Evolutionary conservation across 768 basidiomycete species (phyloP).

Genomic region (Collybia mongolica): DNA sequence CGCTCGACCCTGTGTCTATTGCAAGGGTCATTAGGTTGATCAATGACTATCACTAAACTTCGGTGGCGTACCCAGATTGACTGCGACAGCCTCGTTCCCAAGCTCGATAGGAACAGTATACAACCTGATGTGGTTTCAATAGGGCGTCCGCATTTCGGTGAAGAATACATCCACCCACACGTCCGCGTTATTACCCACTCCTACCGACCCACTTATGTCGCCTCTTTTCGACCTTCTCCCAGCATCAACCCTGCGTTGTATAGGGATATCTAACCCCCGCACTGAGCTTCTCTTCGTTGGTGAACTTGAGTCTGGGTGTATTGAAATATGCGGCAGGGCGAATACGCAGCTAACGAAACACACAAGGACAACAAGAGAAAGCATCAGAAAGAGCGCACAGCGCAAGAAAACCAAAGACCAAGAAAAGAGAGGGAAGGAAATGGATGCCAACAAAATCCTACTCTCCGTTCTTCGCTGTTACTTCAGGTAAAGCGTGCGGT

Average conservation of each 20-base stretch:
- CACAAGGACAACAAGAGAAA: slow-evolving; percentile 14
- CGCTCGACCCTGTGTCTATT: slow-evolving; percentile 69
- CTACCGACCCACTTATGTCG: slow-evolving; percentile 29
- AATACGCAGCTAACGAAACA: slow-evolving; percentile 9
- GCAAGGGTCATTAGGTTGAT: background rate
- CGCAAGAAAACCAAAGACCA: slow-evolving; percentile 17
- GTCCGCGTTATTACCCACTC: slow-evolving; percentile 35
- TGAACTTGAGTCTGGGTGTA: background rate
- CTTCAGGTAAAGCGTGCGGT: too few species aligned
- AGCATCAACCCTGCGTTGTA: slow-evolving; percentile 18
- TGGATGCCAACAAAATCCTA: slow-evolving; percentile 1
- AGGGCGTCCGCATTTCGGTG: background rate
- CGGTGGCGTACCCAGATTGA: slow-evolving; percentile 26
- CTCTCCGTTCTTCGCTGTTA: too few species aligned
- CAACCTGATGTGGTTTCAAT: slow-evolving; percentile 17
- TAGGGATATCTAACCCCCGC: slow-evolving; percentile 21
- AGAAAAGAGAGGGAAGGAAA: slow-evolving; percentile 7
- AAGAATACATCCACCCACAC: slow-evolving; percentile 23
- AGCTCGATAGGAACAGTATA: slow-evolving; percentile 36
- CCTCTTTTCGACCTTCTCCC: slow-evolving; percentile 19
- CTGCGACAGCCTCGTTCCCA: slow-evolving; percentile 24
- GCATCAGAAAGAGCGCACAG: slow-evolving; percentile 24
- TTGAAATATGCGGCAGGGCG: slow-evolving; percentile 14
- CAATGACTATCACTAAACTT: background rate
- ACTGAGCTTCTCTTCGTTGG: background rate